A percentile compares a stretch with the other conserved stretches of the same genome.
phyloP scores from a whole-genome alignment of 768 basidiomycete species.

The Megacollybia marginata region DNA sequence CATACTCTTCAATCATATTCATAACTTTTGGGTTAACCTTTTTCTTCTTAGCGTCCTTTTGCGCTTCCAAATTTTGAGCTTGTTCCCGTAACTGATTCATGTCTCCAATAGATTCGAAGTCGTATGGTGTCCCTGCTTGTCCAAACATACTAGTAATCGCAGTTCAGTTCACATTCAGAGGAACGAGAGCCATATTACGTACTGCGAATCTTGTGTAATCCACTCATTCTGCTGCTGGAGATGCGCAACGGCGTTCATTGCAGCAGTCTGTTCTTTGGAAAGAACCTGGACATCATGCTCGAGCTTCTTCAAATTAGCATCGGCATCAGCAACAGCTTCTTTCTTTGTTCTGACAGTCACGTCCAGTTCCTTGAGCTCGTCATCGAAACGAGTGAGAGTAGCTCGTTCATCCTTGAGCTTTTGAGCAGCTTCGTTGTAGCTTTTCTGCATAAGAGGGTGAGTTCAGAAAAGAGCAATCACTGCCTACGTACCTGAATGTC shows the following conservation, averaged over 20 bases:
- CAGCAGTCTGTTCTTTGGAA: constrained; percentile 56
- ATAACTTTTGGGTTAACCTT: constrained; percentile 94
- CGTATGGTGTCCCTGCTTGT: constrained; percentile 70
- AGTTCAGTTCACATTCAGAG: background rate
- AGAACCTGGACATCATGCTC: constrained; percentile 63
- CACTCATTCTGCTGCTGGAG: constrained; percentile 84
- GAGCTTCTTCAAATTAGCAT: constrained; percentile 54
- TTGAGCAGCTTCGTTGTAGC: constrained; percentile 58
- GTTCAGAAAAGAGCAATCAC: too few species aligned
- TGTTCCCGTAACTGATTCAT: constrained; percentile 52
- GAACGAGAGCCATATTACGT: constrained; percentile 19
- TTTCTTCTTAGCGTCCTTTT: constrained; percentile 86
- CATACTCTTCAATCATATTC: constrained; percentile 91
- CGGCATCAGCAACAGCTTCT: constrained; percentile 56
- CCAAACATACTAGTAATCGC: constrained; percentile 64
- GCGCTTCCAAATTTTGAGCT: constrained; percentile 65
- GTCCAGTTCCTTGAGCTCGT: constrained; percentile 81
- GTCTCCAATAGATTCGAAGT: constrained; percentile 59
- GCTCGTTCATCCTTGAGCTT: constrained; percentile 82
- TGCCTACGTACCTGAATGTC: background rate
- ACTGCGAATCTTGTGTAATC: constrained; percentile 88
- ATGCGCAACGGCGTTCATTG: constrained; percentile 41
- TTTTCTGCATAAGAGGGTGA: constrained; percentile 23
- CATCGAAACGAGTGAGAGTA: constrained; percentile 80
- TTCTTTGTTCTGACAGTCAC: constrained; percentile 78